Base-by-base conservation (phyloP, 768 basidiomycete genomes). In the Leucocoprinus leucothites region DNA sequence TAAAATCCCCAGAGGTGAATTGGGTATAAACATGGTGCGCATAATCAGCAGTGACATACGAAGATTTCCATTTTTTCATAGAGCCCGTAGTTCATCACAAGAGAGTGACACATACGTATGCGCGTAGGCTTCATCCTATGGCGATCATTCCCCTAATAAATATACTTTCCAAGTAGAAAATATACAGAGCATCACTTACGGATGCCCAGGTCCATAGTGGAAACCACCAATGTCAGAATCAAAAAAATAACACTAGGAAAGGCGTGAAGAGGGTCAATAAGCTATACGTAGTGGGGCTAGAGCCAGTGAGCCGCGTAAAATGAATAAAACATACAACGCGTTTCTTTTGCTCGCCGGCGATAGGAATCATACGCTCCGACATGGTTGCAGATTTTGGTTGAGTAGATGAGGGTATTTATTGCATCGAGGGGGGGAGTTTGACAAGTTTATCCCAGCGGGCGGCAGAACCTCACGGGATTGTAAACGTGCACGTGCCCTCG, bases 61-160 rank as follows among this genome's bases (percentile, higher is more conserved):
- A 98, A 99, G 61, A 99, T 99, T 71, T 99, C 97, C 97, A 99
- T 99, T 74, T 94, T 94, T 74, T 98, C 98, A 77, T 99, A 99
- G 16, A 99, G 74, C 18, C 95, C 94, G 69, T 98, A 98, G 73
- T 98, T 99, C 97, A 99, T 99, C 53, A 99, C 97, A 50, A 99
- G 79, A 9, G 95, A 95, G 73, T 99, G 97, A 68, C 95, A 98
- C 97, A 99, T 99, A 62, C 96, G 87, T 77, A 98, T 97, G 34
- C 97, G 82, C 19, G 96, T 98, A 5, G 96, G 96, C 67, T 97
- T 96, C 94, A 97, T 97, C 34, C 91, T 94, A 43, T 16, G 19
- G 31, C 47, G 26, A 57, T 61, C 64, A n/a, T 57, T 48, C 47
- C 63, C 59, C 61, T 60, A 53, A 13, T 61, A 38, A 57, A 53